Base-by-base conservation (phyloP, 2,329 filamentous ascomycete species). In the Endocalyx cinctus region DNA sequence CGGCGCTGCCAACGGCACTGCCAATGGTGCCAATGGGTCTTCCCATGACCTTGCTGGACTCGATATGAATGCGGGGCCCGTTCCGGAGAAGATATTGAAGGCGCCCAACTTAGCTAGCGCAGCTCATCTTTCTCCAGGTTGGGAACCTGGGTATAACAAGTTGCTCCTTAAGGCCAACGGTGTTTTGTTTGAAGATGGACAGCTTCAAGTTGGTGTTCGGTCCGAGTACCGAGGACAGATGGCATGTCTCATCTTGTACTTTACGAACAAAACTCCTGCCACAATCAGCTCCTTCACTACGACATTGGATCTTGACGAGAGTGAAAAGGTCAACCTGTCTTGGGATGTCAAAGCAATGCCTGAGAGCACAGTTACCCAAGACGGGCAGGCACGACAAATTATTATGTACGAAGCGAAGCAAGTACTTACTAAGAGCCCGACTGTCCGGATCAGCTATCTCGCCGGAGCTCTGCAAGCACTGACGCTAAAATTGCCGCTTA, bases 161-260 rank as follows among this genome's bases (percentile, higher is more conserved):
- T 69, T 98, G 12, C 72, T 95, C 47, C 77, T 95, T 31, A 74
- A 74, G 34, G 66, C 83, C 0, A 89, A 97, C 56, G 92, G 92
- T 34, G 76, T 98, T 7, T 70, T 98, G 1, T 98, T 96, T 56
- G 89, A 98, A 62, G 92, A 98, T 55, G 83, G 82, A 0, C 92
- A 98, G 61, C 77, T 98, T 34, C 90, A 98, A 56, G 74, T 98
- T 25, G 92, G 92, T 19, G 66, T 97, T 33, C 82, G 92, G 22
- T 94, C 88, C 8, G 92, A 98, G 62, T 98, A 96, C 58, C 83
- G 92, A 39, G 86, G 82, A n/a, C 87, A 95, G 55, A 83, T 96
- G 67, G 92, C 92, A 26, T 95, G 92, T 51, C 69, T 98, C 42
- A 97, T 98, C 51, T 67, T 95, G 32, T 98, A 97, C 62, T 95